Evolutionary conservation across 257 asterid genomes (phyloP).

Genomic region (Jacaranda copaia): DNA sequence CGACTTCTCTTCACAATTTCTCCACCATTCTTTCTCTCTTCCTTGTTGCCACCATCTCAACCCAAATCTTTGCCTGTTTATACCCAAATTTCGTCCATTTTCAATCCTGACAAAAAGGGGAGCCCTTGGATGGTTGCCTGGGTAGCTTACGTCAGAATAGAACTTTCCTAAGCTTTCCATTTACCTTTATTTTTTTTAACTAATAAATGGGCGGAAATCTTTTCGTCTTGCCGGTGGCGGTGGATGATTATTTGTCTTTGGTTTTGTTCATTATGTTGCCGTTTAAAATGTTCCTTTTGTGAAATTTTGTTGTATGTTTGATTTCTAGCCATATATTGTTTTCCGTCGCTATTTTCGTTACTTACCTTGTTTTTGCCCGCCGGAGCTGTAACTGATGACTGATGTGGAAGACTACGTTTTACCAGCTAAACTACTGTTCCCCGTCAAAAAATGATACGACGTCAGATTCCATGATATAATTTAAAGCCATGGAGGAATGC

Average conservation of each 20-base stretch:
- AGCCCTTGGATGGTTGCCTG: no score
- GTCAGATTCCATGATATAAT: no score
- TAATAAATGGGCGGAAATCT: no score
- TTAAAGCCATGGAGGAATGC: no score
- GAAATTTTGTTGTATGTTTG: neutral
- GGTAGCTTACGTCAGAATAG: no score
- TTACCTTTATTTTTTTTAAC: no score
- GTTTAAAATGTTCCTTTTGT: neutral
- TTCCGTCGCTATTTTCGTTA: neutral
- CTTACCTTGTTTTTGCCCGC: neutral
- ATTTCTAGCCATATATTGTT: neutral
- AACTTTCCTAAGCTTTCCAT: no score
- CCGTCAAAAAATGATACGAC: neutral
- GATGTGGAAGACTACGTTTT: neutral
- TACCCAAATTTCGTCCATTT: no score
- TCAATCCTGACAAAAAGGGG: no score
- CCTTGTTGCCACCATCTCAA: neutral
- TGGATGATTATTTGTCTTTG: neutral
- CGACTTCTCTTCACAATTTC: neutral
- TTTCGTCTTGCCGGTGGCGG: no score
- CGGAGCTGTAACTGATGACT: neutral
- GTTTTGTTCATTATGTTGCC: neutral
- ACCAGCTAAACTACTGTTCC: neutral
- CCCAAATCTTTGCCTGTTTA: neutral
- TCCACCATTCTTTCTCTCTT: slow-evolving; percentile 3